Evolutionary conservation across 176 grass and related monocot genomes (phyloP), one percentile per base, ranked within the genome.

Genomic region (Zizania latifolia): DNA sequence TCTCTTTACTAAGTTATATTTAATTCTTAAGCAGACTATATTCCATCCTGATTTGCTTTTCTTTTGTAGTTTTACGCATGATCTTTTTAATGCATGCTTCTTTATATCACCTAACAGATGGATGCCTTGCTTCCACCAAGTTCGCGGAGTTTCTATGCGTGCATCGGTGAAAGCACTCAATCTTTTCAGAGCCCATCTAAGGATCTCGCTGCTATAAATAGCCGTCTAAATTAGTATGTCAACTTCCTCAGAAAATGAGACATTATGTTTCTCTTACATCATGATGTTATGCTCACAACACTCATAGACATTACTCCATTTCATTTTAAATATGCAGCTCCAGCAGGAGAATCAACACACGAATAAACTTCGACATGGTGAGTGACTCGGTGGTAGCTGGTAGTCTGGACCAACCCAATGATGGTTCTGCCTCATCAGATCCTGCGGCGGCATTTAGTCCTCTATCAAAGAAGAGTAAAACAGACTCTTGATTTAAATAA

Each of bases 71-170:
- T 28, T 41, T 53, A 51, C 2, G 26, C 10, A 34, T 78, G 3
- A 64, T 35, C 10, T 55, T 56, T 63, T 17, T 84, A 33, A 73
- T 33, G 23, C 50, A 41, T 83, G 41, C 2, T 82, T 72, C 48
- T 76, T 46, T 85, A 4, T 83, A 45, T 65, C 51, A 73, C 45
- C 45, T 46, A 10, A 80, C 86, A 94, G 95, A 90, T 88, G 89
- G 95, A 99, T 76, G 77, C 66, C 11, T 74, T 99, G 27, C 79
- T 99, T 57, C 88, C 95, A 37, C 89, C 95, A 77, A 94, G 95
- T 81, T 92, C 86, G 2, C 86, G 86, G 73, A 99, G 95, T 81
- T 92, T 88, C 75, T 99, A 99, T 84, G 95, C 91, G 40, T 99
- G 91, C 75, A 84, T 99, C 21, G 91, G 95, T 27, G 95, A 99